Evolutionary conservation across 768 basidiomycete genomes (phyloP).

Genomic region (Mycena olivaceomarginata): DNA sequence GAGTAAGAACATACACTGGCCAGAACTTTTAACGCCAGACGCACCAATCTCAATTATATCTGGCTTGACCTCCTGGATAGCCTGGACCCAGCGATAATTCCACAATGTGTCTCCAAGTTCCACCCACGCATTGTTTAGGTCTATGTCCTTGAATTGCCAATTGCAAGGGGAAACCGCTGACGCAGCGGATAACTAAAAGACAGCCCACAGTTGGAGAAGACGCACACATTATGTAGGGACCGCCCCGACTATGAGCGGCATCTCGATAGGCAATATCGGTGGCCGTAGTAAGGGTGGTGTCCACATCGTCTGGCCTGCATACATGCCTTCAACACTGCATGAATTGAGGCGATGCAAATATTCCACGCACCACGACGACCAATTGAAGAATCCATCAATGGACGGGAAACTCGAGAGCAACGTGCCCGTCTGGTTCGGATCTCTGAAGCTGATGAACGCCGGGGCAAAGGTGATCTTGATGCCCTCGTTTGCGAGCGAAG

Average conservation of each 20-base stretch:
- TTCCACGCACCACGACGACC: slow-evolving; percentile 56
- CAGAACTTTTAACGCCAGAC: neutral
- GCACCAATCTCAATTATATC: slow-evolving; percentile 50
- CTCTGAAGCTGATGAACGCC: slow-evolving; percentile 53
- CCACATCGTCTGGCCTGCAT: slow-evolving; percentile 47
- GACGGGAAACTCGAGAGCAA: slow-evolving; percentile 51
- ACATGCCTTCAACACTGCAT: no score
- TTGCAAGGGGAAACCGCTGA: slow-evolving; percentile 52
- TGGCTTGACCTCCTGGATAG: slow-evolving; percentile 48
- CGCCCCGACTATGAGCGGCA: slow-evolving; percentile 44
- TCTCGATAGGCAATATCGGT: slow-evolving; percentile 52
- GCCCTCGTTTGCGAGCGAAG: slow-evolving; percentile 42
- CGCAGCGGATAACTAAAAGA: neutral
- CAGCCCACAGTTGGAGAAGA: neutral
- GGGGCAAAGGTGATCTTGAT: slow-evolving; percentile 56
- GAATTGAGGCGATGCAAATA: no score
- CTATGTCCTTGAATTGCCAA: slow-evolving; percentile 52
- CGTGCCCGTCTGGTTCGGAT: slow-evolving; percentile 43
- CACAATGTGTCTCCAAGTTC: slow-evolving; percentile 50
- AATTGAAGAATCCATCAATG: slow-evolving; percentile 57
- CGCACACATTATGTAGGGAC: slow-evolving; percentile 55
- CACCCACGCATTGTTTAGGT: slow-evolving; percentile 48
- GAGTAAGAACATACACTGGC: no score
- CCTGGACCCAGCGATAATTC: slow-evolving; percentile 53
- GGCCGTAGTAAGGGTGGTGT: slow-evolving; percentile 47